phyloP scores from a whole-genome alignment of 139 green algal genomes.

The Tetradesmus lagerheimii region DNA sequence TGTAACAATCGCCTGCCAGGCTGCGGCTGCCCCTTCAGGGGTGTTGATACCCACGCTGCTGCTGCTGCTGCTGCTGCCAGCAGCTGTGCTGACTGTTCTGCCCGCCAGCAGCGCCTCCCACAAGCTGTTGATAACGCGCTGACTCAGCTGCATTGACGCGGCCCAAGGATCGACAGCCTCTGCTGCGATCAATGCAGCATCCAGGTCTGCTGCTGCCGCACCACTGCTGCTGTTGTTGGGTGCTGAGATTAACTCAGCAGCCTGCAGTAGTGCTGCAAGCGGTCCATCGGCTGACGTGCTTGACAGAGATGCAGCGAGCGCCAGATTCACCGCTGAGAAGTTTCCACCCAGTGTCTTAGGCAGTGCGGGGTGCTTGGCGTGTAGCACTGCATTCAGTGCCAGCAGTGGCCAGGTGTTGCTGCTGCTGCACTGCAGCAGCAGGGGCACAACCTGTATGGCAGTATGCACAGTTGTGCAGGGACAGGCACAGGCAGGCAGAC shows the following conservation, averaged over 20 bases:
- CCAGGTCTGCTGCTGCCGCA: not conserved
- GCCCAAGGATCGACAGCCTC: conserved; percentile 21
- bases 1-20: conserved; percentile 20
- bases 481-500: not conserved
- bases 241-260: not conserved
- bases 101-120: conserved; percentile 32
- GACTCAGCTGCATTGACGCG: conserved; percentile 22
- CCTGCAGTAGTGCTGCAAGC: conserved; percentile 3
- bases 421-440: conserved; percentile 23
- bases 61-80: conserved; percentile 21
- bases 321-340: not conserved
- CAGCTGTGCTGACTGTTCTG: not conserved
- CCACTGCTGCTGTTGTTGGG: not conserved
- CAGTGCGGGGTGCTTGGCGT: conserved; percentile 22
- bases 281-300: not conserved
- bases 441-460: conserved; percentile 26
- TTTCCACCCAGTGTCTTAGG: not conserved
- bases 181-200: conserved; percentile 3
- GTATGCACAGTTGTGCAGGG: not conserved
- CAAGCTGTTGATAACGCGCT: not conserved
- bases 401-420: conserved; percentile 13
- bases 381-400: conserved; percentile 3
- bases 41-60: not conserved
- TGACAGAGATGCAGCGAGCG: not conserved
- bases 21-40: not conserved